Evolutionary conservation across 352 stramenopile genomes (phyloP).

Genomic region (Globisporangium irregulare): DNA sequence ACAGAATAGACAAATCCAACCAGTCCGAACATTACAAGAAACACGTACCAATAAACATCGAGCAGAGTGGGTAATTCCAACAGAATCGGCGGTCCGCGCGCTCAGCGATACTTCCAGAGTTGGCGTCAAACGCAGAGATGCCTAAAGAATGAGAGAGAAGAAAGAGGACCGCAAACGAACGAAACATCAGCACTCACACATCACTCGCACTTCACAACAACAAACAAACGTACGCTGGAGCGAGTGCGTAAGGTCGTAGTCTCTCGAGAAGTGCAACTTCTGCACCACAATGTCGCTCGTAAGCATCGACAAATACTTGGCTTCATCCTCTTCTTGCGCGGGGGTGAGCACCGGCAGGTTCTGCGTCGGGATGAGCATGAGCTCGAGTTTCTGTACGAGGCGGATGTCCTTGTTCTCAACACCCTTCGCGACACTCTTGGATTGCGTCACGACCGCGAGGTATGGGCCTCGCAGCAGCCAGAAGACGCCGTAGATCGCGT

Average conservation of each 20-base stretch:
- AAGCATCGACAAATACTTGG: conserved; percentile 60
- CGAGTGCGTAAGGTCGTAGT: conserved; percentile 79
- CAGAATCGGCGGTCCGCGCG: conserved; percentile 90
- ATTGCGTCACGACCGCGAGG: conserved; percentile 69
- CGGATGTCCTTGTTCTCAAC: conserved; percentile 55
- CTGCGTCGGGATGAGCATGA: conserved; percentile 67
- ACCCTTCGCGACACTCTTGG: conserved; percentile 48
- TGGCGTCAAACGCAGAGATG: conserved; percentile 49
- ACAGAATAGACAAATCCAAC: background rate
- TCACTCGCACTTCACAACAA: background rate
- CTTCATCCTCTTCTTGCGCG: conserved; percentile 58
- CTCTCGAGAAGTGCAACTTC: conserved; percentile 69
- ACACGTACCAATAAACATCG: conserved; percentile 47
- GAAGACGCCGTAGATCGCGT: conserved; percentile 82
- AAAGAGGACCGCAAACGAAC: background rate
- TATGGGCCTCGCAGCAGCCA: conserved; percentile 64
- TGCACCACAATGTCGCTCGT: conserved; percentile 46
- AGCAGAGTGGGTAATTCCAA: conserved; percentile 88
- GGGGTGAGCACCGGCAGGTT: conserved; percentile 44
- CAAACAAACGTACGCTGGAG: conserved; percentile 53
- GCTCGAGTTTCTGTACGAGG: conserved; percentile 52
- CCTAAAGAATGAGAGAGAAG: conserved; percentile 22
- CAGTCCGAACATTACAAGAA: background rate
- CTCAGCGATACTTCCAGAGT: conserved; percentile 50
- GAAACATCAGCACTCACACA: background rate